Evolutionary conservation across 2,329 filamentous ascomycete species (phyloP), one percentile per base, ranked within the genome.

Genomic region (Dactylellina sp.): DNA sequence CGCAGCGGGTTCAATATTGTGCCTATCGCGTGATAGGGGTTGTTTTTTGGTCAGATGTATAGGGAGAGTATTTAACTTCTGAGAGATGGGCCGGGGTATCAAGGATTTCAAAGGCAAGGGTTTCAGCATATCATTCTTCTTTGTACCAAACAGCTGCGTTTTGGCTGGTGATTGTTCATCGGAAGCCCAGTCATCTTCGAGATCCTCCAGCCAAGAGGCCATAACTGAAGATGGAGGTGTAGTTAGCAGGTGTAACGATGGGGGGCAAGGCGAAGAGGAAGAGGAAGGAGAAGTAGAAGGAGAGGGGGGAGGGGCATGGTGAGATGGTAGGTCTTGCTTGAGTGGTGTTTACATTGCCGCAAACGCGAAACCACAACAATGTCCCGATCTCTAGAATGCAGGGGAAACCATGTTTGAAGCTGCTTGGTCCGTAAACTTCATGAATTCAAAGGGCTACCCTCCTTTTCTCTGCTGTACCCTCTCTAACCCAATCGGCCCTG

Each of bases 111-210:
- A 16, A 25, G 53, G 46, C 16, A 22, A 7, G 11, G 46, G 37
- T 7, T 65, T 72, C 11, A 20, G 24, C n/a, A 40, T 59, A 18
- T 32, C 14, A n/a, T 53, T 53, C 9, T 46, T 39, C 14, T 25
- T n/a, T 7, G 16, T 20, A 6, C 55, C 32, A 37, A 18, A 35
- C 16, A 20, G 16, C 16, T 37, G n/a, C 1, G 44, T 16, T 7
- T 50, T n/a, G 11, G 28, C 22, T 16, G 22, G 35, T 25, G 28
- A 22, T 5, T 72, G 68, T 14, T 40, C 60, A 12, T 72, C 60
- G 14, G 60, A 46, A 49, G 60, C 39, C 68, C 68, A 72, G 52
- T 72, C 68, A 20, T 72, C 68, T 37, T 65, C 64, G 22, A 70
- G 64, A 39, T 55, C 61, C 9, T 72, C 22, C 14, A 72, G 50